These are phyloP conservation scores for Sapria himalayana DNA, from an alignment of 345 rosid genomes.

Conservation along the genomic window DNA sequence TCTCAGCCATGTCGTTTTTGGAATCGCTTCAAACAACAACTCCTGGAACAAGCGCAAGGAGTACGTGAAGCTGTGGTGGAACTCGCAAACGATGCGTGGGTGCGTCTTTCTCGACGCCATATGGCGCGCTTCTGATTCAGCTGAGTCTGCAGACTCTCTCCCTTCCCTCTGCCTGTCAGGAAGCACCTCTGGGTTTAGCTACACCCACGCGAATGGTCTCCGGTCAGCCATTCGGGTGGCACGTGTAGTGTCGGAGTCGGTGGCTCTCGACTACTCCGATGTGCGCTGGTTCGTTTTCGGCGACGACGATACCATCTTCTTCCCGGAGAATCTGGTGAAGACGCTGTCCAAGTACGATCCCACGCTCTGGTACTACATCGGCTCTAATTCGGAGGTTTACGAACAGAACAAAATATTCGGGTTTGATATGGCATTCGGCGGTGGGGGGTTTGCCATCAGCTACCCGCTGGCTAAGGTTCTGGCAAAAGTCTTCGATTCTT, in stretches of 20 bases:
- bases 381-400: conserved; percentile 45
- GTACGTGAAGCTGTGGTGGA: conserved; percentile 64
- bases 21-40: conserved; percentile 31
- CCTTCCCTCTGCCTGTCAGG: conserved; percentile 52
- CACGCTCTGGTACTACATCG: conserved; percentile 52
- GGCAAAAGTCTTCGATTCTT: conserved; percentile 51
- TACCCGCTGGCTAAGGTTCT: conserved; percentile 48
- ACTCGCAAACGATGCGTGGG: conserved; percentile 34
- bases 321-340: conserved; percentile 43
- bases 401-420: conserved; percentile 38
- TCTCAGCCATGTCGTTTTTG: conserved; percentile 45
- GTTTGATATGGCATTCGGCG: conserved; percentile 53
- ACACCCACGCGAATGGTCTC: conserved; percentile 33
- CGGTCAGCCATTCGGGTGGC: conserved; percentile 62
- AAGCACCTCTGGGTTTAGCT: conserved; percentile 53
- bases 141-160: conserved; percentile 10
- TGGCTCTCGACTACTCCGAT: conserved; percentile 27
- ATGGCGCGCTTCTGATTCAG: conserved; percentile 9
- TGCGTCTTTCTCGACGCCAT: conserved; percentile 44
- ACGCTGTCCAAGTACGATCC: conserved; percentile 73
- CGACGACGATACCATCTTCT: conserved; percentile 60
- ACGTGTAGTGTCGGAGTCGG: conserved; percentile 41
- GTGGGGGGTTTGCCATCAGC: conserved; percentile 73
- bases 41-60: conserved; percentile 44
- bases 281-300: conserved; percentile 74